Base-by-base conservation (phyloP, 2,329 filamentous ascomycete species). In the Sclerotinia nivalis region DNA sequence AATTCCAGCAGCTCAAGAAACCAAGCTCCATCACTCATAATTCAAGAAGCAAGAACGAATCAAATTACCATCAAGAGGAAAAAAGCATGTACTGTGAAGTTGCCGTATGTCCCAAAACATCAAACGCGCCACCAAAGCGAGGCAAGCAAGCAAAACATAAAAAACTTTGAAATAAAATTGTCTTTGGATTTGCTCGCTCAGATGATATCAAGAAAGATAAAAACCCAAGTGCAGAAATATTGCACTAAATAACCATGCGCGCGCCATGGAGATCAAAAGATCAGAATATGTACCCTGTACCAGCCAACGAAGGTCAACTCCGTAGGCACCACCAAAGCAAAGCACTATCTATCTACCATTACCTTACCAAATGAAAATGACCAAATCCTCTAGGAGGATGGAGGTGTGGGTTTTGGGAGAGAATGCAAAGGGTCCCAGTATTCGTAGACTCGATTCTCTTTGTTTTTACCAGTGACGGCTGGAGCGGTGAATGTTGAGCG, bases 401-500 rank as follows among this genome's bases (percentile, higher is more conserved):
- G 43, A n/a, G 34, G 15, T 13, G 47, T 40, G 55, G 55, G 47
- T 52, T 52, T 54, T 2, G 40, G 43, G 28, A 69, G 61, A 66
- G 68, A 69, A 50, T 66, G 68, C 45, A 55, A 54, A 4, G 87
- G 87, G 72, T 90, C 88, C 71, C 86, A 82, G 77, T 90, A 89
- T 72, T 82, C 82, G 75, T 88, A 89, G 2, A 84, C 77, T 75
- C 79, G 82, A 59, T 82, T 80, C n/a, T 80, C 79, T 75, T 82
- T 84, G n/a, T 77, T 80, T 4, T 74, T 75, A 0, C 83, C 83
- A 4, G 79, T 83, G 2, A 89, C 79, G 1, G 85, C 84, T 0
- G 88, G 87, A 7, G 88, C 87, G 31, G 78, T 80, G 77, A 86
- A 90, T 0, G 77, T 84, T 15, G 86, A 87, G 31, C 86, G 76